Evolutionary conservation across 2,329 filamentous ascomycete genomes (phyloP).

Genomic region (Hypoxylon sp.): DNA sequence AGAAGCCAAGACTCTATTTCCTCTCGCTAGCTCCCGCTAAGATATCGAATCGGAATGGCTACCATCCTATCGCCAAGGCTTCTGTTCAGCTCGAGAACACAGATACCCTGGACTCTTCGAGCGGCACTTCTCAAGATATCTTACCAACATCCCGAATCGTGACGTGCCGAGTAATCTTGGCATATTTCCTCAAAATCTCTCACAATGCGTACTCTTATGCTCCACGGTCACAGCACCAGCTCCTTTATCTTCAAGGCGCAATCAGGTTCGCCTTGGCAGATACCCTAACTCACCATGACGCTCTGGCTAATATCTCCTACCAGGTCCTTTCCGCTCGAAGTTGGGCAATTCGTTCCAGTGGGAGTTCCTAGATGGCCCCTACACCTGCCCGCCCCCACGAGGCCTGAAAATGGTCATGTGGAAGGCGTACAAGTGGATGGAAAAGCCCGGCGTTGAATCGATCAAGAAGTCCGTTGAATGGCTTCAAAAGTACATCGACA

Average conservation of each 20-base stretch:
- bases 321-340: conserved; percentile 56
- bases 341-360: conserved; percentile 53
- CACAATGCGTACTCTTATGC: conserved; percentile 56
- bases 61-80: conserved; percentile 15
- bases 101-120: conserved; percentile 9
- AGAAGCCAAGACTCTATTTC: conserved; percentile 23
- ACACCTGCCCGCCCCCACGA: conserved; percentile 46
- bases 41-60: conserved; percentile 20
- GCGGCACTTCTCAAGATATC: conserved; percentile 23
- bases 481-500: conserved; percentile 21
- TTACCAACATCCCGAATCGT: conserved; percentile 4
- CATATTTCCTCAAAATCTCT: conserved; percentile 12
- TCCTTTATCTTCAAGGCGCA: conserved; percentile 57
- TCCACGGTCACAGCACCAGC: conserved; percentile 58
- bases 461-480: conserved; percentile 42
- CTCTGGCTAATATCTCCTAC: conserved; percentile 7
- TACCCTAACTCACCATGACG: not conserved
- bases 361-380: conserved; percentile 56
- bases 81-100: conserved; percentile 5
- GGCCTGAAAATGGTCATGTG: conserved; percentile 25
- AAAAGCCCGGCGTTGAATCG: conserved; percentile 13
- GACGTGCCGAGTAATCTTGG: conserved; percentile 8
- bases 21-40: conserved; percentile 14
- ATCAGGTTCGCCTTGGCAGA: conserved; percentile 50
- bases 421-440: conserved; percentile 28